A percentile compares a stretch with the other conserved stretches of the same genome.
Conservation (phyloP, 768 basidiomycete species). For the Russula abietina region DNA sequence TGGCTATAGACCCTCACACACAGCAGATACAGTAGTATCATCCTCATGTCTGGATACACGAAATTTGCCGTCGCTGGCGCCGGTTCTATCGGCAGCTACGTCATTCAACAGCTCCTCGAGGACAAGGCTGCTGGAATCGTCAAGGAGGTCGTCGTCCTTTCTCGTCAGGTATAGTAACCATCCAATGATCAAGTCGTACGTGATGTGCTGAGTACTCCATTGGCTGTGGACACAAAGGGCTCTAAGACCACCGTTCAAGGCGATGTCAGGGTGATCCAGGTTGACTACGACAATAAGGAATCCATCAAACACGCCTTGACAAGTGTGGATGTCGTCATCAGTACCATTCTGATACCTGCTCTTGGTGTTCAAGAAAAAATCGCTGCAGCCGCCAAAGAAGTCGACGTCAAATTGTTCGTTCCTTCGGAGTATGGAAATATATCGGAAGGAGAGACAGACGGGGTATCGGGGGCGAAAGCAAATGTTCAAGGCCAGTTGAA, state of each 20-base stretch:
- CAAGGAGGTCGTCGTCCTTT: too few species aligned
- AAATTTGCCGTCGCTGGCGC: constrained; percentile 23
- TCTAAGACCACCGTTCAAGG: background rate
- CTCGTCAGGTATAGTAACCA: constrained; percentile 15
- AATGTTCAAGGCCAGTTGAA: background rate
- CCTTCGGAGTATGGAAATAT: background rate
- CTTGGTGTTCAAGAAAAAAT: background rate
- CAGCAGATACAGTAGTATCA: too few species aligned
- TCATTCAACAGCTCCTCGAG: constrained; percentile 17
- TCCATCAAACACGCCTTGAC: too few species aligned
- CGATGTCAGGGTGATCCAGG: background rate
- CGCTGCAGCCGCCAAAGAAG: too few species aligned
- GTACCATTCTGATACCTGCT: background rate
- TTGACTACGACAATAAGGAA: background rate
- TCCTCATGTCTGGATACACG: constrained; percentile 21
- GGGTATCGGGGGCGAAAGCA: background rate
- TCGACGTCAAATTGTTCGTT: too few species aligned
- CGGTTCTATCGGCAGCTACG: constrained; percentile 12
- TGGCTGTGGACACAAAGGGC: background rate
- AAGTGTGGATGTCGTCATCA: too few species aligned
- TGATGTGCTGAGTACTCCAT: background rate
- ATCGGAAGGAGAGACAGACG: background rate
- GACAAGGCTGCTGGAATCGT: constrained; percentile 15
- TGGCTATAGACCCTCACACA: too few species aligned
- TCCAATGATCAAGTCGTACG: background rate